These are phyloP conservation scores for Cercis canadensis DNA, from an alignment of 306 rosid genomes.

Conservation along the genomic window DNA sequence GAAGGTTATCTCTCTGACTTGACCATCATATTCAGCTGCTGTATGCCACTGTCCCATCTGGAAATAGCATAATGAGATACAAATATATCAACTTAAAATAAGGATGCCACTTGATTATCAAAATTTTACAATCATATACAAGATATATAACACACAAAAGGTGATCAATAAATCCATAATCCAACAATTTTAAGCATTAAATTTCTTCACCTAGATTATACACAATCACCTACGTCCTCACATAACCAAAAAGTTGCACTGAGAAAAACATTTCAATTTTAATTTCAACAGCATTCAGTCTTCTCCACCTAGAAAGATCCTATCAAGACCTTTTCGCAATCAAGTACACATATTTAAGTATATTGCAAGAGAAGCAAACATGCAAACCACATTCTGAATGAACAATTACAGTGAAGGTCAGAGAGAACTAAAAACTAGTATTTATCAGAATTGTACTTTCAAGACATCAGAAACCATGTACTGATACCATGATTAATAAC, in stretches of 20 bases:
- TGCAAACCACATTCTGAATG: neutral
- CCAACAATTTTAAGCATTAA: constrained; percentile 19
- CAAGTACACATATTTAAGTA: neutral
- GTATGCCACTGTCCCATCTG: constrained; percentile 98
- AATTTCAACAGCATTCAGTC: constrained; percentile 16
- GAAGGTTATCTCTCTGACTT: constrained; percentile 88
- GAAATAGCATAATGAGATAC: constrained; percentile 40
- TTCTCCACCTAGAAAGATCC: constrained; percentile 2
- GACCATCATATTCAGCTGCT: constrained; percentile 92
- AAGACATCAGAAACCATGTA: neutral
- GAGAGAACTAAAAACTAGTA: neutral
- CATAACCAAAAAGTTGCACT: constrained; percentile 11
- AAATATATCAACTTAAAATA: constrained; percentile 30
- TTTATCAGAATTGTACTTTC: neutral
- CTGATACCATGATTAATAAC: neutral
- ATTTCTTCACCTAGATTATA: constrained; percentile 7
- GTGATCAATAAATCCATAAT: constrained; percentile 12
- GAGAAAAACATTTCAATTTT: constrained; percentile 9
- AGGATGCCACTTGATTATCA: constrained; percentile 20
- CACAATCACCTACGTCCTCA: neutral
- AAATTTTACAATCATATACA: constrained; percentile 9
- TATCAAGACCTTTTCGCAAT: neutral
- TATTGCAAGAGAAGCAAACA: neutral
- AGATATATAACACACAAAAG: neutral
- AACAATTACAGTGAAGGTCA: neutral